Percentiles rank a stretch among this genome's conserved stretches.
phyloP scores from a whole-genome alignment of 805 yeast genomes.

The Yamadazyma philogaea region DNA sequence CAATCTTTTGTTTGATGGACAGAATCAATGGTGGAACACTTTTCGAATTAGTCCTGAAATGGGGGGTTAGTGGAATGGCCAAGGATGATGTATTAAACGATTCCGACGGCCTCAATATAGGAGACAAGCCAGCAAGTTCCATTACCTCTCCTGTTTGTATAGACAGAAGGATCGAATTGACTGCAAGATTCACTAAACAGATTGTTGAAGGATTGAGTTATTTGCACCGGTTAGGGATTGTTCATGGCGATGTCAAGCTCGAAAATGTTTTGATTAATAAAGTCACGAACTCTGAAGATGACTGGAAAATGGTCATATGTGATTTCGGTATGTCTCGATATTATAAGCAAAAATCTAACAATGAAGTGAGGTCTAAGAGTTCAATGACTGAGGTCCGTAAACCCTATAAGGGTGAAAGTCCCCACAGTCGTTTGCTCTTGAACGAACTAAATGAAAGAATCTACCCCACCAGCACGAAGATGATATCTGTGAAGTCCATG shows the following conservation, averaged over 20 bases:
- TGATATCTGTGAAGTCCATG: slow-evolving; percentile 10
- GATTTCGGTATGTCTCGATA: slow-evolving; percentile 82
- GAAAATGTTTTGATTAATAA: slow-evolving; percentile 70
- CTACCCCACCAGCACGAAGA: slow-evolving; percentile 3
- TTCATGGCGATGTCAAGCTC: slow-evolving; percentile 80
- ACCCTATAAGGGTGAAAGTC: slow-evolving; percentile 34
- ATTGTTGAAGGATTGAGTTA: slow-evolving; percentile 58
- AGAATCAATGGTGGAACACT: slow-evolving; percentile 74
- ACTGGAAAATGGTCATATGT: slow-evolving; percentile 55
- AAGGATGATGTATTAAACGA: not conserved
- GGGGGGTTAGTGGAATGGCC: slow-evolving; percentile 45
- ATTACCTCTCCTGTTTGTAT: not conserved
- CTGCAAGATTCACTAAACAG: slow-evolving; percentile 31
- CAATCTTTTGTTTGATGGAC: slow-evolving; percentile 71
- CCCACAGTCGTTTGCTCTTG: slow-evolving; percentile 12
- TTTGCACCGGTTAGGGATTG: slow-evolving; percentile 56
- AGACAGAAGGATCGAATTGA: slow-evolving; percentile 8
- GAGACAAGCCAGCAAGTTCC: not conserved
- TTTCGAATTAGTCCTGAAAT: slow-evolving; percentile 65
- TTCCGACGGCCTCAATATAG: not conserved
- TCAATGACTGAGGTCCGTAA: slow-evolving; percentile 27
- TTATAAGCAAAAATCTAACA: slow-evolving; percentile 17
- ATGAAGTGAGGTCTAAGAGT: slow-evolving; percentile 14
- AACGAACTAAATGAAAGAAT: slow-evolving; percentile 12
- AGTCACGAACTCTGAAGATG: slow-evolving; percentile 17